A percentile compares a stretch with the other conserved stretches of the same genome.
These are phyloP conservation scores for Colletotrichum destructivum DNA, from an alignment of 2,329 filamentous ascomycete species.

Conservation along the genomic window DNA sequence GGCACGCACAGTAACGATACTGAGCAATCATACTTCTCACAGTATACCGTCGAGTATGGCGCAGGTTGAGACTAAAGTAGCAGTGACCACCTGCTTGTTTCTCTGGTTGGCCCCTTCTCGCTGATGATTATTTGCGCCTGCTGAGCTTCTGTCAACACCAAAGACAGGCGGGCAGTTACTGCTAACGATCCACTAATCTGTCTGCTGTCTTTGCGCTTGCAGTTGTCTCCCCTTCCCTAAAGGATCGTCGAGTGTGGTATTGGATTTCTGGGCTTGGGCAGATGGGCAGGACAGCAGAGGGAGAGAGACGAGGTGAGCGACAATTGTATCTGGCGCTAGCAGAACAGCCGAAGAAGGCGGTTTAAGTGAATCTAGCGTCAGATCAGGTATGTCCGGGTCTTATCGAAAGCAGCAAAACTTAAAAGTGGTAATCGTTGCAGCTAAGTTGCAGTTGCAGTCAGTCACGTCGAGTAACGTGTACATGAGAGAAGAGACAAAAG, in stretches of 20 bases:
- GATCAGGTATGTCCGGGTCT: background rate
- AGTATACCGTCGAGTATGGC: background rate
- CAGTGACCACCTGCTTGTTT: background rate
- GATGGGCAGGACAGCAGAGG: background rate
- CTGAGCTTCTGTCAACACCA: background rate
- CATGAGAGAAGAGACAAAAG: background rate
- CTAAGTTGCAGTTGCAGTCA: background rate
- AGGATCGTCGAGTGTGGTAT: background rate
- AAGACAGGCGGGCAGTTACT: background rate
- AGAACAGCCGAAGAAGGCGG: background rate
- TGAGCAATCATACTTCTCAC: background rate
- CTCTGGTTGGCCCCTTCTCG: background rate
- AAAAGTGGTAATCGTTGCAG: background rate
- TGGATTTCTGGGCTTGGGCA: background rate
- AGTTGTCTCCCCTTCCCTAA: background rate
- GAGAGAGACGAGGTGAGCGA: background rate
- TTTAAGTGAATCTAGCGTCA: background rate
- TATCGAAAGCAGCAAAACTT: background rate
- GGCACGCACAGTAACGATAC: background rate
- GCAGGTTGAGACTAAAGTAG: background rate
- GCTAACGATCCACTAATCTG: background rate
- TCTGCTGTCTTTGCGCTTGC: background rate
- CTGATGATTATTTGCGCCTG: background rate
- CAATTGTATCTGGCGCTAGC: background rate
- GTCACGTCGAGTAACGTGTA: background rate